Conservation (phyloP, 2,329 filamentous ascomycete species). For the Zalaria obscura region DNA sequence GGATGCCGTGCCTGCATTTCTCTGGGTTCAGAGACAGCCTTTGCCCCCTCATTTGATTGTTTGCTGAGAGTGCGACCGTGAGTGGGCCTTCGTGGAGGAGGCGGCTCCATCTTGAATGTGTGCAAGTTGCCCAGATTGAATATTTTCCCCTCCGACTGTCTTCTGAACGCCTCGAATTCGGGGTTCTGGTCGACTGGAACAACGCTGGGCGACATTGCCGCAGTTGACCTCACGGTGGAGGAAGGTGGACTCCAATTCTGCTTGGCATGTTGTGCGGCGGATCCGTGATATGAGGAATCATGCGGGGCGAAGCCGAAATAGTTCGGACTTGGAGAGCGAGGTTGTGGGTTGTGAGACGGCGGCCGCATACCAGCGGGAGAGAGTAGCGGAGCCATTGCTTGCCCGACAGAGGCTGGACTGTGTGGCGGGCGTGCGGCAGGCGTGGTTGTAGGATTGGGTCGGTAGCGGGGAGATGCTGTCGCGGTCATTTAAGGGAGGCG, state of each 20-base stretch:
- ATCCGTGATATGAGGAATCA: slow-evolving; percentile 40
- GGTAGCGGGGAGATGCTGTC: not conserved
- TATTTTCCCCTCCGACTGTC: slow-evolving; percentile 52
- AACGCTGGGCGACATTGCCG: slow-evolving; percentile 52
- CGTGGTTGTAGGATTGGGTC: slow-evolving; percentile 2
- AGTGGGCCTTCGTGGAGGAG: slow-evolving; percentile 13
- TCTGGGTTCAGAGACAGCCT: slow-evolving; percentile 24
- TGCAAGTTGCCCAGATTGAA: slow-evolving; percentile 27
- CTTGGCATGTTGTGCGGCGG: slow-evolving; percentile 37
- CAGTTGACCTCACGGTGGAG: slow-evolving; percentile 57
- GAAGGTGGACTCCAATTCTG: slow-evolving; percentile 64
- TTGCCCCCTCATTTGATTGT: slow-evolving; percentile 2
- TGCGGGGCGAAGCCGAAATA: slow-evolving; percentile 63
- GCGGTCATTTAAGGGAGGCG: not conserved
- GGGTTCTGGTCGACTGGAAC: slow-evolving; percentile 62
- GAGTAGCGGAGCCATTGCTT: slow-evolving; percentile 16
- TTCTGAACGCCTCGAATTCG: slow-evolving; percentile 68
- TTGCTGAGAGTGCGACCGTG: slow-evolving; percentile 20
- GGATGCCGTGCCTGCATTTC: slow-evolving; percentile 18
- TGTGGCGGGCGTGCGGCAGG: slow-evolving; percentile 3
- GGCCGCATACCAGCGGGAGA: slow-evolving; percentile 6
- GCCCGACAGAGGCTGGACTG: slow-evolving; percentile 9
- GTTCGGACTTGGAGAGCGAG: slow-evolving; percentile 50
- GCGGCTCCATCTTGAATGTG: slow-evolving; percentile 21
- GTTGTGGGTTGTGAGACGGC: slow-evolving; percentile 8